These are phyloP conservation scores for Beta macrorhiza DNA, from an alignment of 179 eudicot species.

Conservation along the genomic window DNA sequence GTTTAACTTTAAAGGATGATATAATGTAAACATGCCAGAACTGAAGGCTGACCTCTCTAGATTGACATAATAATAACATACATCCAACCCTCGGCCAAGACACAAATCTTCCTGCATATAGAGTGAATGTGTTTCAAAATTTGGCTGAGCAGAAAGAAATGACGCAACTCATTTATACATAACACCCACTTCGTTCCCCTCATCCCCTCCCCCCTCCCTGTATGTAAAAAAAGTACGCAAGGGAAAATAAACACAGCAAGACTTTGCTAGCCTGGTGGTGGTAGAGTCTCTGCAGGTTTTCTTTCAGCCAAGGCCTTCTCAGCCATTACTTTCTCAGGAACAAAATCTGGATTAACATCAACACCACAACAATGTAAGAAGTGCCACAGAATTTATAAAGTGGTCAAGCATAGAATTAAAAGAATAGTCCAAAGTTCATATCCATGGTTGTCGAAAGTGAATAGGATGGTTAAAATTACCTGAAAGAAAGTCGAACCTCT, in stretches of 20 bases:
- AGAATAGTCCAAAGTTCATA: not conserved
- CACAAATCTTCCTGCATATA: not conserved
- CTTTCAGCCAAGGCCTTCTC: constrained; percentile 69
- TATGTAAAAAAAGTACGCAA: not conserved
- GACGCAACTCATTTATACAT: not conserved
- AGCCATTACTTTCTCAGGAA: constrained; percentile 77
- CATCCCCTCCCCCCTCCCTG: no score
- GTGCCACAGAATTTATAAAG: not conserved
- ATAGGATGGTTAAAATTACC: constrained; percentile 40
- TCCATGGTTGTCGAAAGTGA: not conserved
- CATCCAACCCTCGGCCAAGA: not conserved
- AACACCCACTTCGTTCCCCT: no score
- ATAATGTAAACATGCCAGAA: constrained; percentile 1
- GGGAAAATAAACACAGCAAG: no score
- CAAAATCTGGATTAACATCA: constrained; percentile 53
- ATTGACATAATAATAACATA: not conserved
- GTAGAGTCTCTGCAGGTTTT: constrained; percentile 41
- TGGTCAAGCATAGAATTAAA: not conserved
- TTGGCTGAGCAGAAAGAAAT: not conserved
- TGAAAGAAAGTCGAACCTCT: constrained; percentile 74
- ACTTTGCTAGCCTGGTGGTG: constrained; percentile 32
- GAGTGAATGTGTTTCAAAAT: not conserved
- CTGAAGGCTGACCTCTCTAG: not conserved
- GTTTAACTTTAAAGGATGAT: not conserved
- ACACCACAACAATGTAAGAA: not conserved